Conservation (phyloP, 306 rosid species). For the Corylus avellana region DNA sequence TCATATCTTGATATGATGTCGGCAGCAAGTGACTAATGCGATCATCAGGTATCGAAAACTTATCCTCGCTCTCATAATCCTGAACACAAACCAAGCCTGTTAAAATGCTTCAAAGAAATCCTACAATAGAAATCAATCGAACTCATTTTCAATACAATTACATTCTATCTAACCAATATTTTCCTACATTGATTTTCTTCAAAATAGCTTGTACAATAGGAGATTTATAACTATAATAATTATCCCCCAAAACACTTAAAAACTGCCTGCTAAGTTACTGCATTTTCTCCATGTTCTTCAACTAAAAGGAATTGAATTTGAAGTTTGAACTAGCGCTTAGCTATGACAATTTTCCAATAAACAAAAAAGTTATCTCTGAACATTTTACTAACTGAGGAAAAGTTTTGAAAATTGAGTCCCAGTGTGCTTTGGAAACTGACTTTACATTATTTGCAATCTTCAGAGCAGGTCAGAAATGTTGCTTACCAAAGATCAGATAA, state of each 20-base stretch:
- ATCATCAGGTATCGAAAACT: slow-evolving; percentile 62
- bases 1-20: slow-evolving; percentile 79
- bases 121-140: background rate
- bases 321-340: background rate
- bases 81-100: slow-evolving; percentile 33
- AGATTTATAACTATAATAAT: background rate
- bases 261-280: background rate
- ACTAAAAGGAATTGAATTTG: background rate
- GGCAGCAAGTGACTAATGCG: slow-evolving; percentile 94
- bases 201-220: background rate
- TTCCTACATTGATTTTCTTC: background rate
- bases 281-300: background rate
- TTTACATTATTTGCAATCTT: background rate
- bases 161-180: background rate
- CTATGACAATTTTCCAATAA: background rate
- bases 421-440: background rate
- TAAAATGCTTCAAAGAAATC: slow-evolving; percentile 25
- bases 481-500: background rate
- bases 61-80: slow-evolving; percentile 87
- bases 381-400: background rate
- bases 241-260: background rate
- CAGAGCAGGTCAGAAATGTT: background rate
- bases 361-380: background rate
- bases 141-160: background rate
- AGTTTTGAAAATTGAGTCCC: background rate